These are phyloP conservation scores for Cordyceps fumosorosea DNA, from an alignment of 2,329 filamentous ascomycete species.

Conservation along the genomic window DNA sequence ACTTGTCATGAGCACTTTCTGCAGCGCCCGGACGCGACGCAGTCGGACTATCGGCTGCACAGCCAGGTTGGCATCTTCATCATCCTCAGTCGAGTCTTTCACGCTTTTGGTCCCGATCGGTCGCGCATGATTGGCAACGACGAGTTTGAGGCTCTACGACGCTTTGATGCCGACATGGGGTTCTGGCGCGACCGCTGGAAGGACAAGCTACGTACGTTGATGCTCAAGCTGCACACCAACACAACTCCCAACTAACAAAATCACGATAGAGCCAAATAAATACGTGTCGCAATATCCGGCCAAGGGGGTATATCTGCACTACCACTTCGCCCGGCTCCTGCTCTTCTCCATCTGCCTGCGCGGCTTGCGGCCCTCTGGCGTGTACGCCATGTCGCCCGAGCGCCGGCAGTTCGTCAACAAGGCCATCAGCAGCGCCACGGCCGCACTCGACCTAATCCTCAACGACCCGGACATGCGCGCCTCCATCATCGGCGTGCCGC, in stretches of 20 bases:
- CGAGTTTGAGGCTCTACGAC: conserved; percentile 26
- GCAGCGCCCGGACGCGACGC: conserved; percentile 40
- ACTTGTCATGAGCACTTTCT: conserved; percentile 51
- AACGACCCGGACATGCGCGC: conserved; percentile 25
- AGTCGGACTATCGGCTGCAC: conserved; percentile 48
- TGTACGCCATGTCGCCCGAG: conserved; percentile 37
- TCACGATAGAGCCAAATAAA: conserved; percentile 32
- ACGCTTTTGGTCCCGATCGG: conserved; percentile 51
- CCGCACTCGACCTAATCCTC: conserved; percentile 24
- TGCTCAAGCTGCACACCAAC: neutral
- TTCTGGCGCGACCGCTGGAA: conserved; percentile 32
- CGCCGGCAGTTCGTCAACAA: conserved; percentile 36
- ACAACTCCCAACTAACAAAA: conserved; percentile 12
- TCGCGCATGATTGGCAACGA: conserved; percentile 28
- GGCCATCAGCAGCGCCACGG: conserved; percentile 30
- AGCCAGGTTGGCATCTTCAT: conserved; percentile 55
- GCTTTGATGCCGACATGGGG: conserved; percentile 26
- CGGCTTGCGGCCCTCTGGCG: conserved; percentile 22
- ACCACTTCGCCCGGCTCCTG: conserved; percentile 44
- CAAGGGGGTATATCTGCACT: conserved; percentile 43
- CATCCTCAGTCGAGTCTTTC: conserved; percentile 52
- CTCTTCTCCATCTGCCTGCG: conserved; percentile 43
- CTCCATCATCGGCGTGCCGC: conserved; percentile 25
- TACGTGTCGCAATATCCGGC: conserved; percentile 42
- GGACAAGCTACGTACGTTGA: conserved; percentile 23